These are phyloP conservation scores for Coriolopsis trogii DNA, from an alignment of 1,284 basidiomycete species.

Conservation along the genomic window DNA sequence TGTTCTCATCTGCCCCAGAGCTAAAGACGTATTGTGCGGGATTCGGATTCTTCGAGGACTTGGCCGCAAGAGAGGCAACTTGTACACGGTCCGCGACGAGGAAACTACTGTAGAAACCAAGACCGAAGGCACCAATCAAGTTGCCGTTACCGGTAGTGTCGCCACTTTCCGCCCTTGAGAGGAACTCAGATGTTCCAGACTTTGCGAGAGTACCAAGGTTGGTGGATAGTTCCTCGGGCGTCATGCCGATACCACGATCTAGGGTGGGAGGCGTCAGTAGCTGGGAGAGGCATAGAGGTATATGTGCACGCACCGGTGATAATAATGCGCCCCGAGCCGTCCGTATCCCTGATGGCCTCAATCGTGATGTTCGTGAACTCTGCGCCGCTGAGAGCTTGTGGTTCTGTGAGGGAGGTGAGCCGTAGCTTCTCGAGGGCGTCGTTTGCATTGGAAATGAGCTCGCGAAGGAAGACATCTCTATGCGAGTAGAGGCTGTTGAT, in stretches of 20 bases:
- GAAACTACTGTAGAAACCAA: conserved; percentile 90
- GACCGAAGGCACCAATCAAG: conserved; percentile 90
- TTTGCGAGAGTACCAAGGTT: conserved; percentile 92
- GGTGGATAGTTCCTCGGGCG: conserved; percentile 75
- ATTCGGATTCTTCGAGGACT: conserved; percentile 66
- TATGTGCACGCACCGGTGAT: conserved; percentile 65
- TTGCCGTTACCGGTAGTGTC: conserved; percentile 68
- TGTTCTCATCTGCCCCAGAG: conserved; percentile 80
- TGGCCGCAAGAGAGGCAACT: conserved; percentile 81
- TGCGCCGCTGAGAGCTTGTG: conserved; percentile 66
- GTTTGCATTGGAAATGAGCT: conserved; percentile 92
- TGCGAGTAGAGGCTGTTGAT: conserved; percentile 82
- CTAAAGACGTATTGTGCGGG: conserved; percentile 85
- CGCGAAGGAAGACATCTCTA: conserved; percentile 92
- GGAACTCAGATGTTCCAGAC: conserved; percentile 92
- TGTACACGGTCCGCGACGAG: conserved; percentile 88
- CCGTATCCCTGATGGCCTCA: conserved; percentile 68
- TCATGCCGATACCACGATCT: conserved; percentile 97
- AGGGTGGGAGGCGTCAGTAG: too few relatives aligned
- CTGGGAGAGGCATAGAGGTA: too few relatives aligned
- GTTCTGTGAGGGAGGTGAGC: conserved; percentile 82
- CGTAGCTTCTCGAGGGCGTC: conserved; percentile 95
- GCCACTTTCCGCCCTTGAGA: conserved; percentile 78
- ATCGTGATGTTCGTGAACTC: conserved; percentile 87
- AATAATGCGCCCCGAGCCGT: conserved; percentile 70